These are phyloP conservation scores for Urtica urens DNA, from an alignment of 306 rosid species.

Conservation along the genomic window DNA sequence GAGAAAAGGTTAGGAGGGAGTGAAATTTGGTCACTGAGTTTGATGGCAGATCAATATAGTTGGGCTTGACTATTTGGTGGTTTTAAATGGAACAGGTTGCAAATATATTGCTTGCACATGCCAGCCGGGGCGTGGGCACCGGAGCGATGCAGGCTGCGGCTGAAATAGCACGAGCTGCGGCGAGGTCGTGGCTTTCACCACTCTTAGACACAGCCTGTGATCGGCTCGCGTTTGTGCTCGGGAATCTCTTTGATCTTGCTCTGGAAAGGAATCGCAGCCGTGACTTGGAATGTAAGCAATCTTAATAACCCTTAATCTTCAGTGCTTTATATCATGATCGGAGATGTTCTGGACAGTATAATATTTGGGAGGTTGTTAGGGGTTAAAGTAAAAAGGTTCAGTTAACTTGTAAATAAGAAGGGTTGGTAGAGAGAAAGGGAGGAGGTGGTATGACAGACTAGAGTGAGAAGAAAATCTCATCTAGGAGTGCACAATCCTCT, in stretches of 20 bases:
- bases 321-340: no score
- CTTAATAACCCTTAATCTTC: conserved; percentile 4
- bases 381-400: no score
- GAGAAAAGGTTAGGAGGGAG: conserved; percentile 63
- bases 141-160: conserved; percentile 94
- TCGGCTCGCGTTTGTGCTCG: conserved; percentile 81
- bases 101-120: conserved; percentile 90
- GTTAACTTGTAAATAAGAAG: no score
- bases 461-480: no score
- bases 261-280: conserved; percentile 50
- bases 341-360: no score
- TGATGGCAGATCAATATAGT: background rate
- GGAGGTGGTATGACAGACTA: no score
- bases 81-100: conserved; percentile 56
- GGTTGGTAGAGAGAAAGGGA: no score
- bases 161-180: conserved; percentile 95
- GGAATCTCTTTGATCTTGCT: conserved; percentile 82
- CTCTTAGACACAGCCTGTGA: conserved; percentile 96
- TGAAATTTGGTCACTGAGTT: background rate
- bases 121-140: conserved; percentile 80
- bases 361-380: no score
- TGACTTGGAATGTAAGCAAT: conserved; percentile 59
- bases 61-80: conserved; percentile 2
- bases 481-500: no score
- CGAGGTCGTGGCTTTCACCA: conserved; percentile 95